These are phyloP conservation scores for Suillus bovinus DNA, from an alignment of 768 basidiomycete species.

Conservation along the genomic window DNA sequence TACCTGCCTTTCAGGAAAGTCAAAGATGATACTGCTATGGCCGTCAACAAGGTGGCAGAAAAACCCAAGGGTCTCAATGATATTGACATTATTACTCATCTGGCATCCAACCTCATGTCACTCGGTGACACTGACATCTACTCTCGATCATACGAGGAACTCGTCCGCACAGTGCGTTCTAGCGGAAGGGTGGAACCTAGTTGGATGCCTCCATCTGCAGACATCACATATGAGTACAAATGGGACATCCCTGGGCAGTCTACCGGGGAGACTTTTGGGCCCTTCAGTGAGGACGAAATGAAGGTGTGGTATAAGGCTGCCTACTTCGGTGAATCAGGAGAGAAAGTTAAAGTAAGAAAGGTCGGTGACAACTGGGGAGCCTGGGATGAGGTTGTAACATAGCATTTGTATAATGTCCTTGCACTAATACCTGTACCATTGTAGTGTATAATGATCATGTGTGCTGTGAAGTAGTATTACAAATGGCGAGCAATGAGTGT, in stretches of 20 bases:
- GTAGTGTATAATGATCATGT: not conserved
- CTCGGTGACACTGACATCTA: conserved; percentile 87
- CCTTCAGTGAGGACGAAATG: conserved; percentile 81
- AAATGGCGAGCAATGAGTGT: not conserved
- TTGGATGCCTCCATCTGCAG: conserved; percentile 79
- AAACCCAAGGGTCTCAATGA: conserved; percentile 41
- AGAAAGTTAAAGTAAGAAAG: conserved; percentile 72
- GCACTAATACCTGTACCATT: not conserved
- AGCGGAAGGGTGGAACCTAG: conserved; percentile 65
- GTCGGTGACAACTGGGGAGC: conserved; percentile 71
- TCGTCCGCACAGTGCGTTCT: conserved; percentile 73
- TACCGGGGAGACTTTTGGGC: conserved; percentile 67
- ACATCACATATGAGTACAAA: conserved; percentile 77
- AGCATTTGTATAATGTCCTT: conserved; percentile 5
- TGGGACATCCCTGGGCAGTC: conserved; percentile 63
- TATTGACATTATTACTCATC: conserved; percentile 80
- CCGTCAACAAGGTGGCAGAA: conserved; percentile 44
- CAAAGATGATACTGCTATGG: conserved; percentile 43
- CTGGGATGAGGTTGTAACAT: conserved; percentile 68
- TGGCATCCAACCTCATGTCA: conserved; percentile 86
- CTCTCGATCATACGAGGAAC: conserved; percentile 81
- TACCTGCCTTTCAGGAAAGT: conserved; percentile 20
- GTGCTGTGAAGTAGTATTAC: not conserved
- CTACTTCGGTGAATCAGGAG: conserved; percentile 79
- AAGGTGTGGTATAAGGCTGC: conserved; percentile 74